Evolutionary conservation across 1,139 yeast genomes (phyloP).

Genomic region (Dujonia santamariae): DNA sequence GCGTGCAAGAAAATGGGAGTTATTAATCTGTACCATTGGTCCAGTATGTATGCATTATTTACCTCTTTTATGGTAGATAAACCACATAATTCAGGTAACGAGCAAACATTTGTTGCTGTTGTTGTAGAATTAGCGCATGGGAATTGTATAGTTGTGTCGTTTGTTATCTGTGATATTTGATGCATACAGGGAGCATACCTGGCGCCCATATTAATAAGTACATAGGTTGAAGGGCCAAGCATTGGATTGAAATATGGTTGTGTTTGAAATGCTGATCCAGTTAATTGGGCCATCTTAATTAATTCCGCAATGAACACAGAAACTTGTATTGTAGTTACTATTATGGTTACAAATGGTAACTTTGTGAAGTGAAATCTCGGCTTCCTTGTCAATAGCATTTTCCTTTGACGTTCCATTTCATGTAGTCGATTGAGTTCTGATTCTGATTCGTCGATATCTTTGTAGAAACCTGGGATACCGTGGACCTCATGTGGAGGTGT

Average conservation of each 20-base stretch:
- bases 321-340: slow-evolving; percentile 51
- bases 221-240: slow-evolving; percentile 75
- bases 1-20: slow-evolving; percentile 77
- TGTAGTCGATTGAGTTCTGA: not conserved
- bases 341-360: slow-evolving; percentile 45
- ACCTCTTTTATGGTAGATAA: slow-evolving; percentile 42
- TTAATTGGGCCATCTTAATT: slow-evolving; percentile 52
- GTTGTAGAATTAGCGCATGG: slow-evolving; percentile 75
- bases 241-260: slow-evolving; percentile 75
- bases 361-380: slow-evolving; percentile 45
- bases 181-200: slow-evolving; percentile 75
- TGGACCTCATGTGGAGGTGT: slow-evolving; percentile 1
- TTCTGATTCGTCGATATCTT: not conserved
- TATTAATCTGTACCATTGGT: slow-evolving; percentile 70
- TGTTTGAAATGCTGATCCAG: slow-evolving; percentile 70
- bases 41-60: slow-evolving; percentile 37
- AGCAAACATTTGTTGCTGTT: slow-evolving; percentile 52
- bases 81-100: slow-evolving; percentile 60
- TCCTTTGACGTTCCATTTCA: slow-evolving; percentile 25
- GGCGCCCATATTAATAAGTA: slow-evolving; percentile 69
- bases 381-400: slow-evolving; percentile 23
- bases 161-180: slow-evolving; percentile 47
- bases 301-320: slow-evolving; percentile 69
- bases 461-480: not conserved
- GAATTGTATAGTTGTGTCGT: slow-evolving; percentile 43